Percentiles rank a stretch among this genome's conserved stretches.
phyloP scores from a whole-genome alignment of 148 eudicot genomes.

The Diospyros kaki region DNA sequence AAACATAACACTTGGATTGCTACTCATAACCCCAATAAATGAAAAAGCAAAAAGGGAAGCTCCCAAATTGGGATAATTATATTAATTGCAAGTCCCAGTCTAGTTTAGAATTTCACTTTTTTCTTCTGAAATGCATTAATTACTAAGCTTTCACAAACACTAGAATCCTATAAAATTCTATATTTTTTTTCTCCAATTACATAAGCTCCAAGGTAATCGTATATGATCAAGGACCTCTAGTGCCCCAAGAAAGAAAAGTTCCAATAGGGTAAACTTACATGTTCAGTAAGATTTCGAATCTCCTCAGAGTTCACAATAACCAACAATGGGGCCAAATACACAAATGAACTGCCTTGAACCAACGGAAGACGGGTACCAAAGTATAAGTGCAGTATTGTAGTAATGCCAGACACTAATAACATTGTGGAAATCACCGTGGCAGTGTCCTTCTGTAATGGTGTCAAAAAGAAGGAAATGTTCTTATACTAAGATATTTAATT shows the following conservation, averaged over 20 bases:
- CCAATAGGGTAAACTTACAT: constrained; percentile 45
- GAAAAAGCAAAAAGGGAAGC: neutral
- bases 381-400: constrained; percentile 76
- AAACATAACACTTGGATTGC: neutral
- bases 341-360: constrained; percentile 97
- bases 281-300: constrained; percentile 74
- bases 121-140: neutral
- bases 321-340: constrained; percentile 86
- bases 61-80: constrained; percentile 1
- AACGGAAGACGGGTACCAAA: constrained; percentile 95
- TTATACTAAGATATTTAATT: neutral
- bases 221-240: neutral
- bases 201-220: neutral
- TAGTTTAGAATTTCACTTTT: neutral
- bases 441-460: constrained; percentile 71
- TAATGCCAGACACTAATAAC: constrained; percentile 77
- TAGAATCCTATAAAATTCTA: neutral
- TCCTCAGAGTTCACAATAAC: constrained; percentile 81
- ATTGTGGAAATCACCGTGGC: constrained; percentile 83
- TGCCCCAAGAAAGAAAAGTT: neutral
- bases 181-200: neutral
- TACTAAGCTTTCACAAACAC: neutral
- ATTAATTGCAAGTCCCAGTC: neutral
- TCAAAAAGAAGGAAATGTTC: constrained; percentile 9
- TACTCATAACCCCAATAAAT: neutral